Evolutionary conservation across 2,329 filamentous ascomycete species (phyloP), one percentile per base, ranked within the genome.

Genomic region (Seiridium cupressi): DNA sequence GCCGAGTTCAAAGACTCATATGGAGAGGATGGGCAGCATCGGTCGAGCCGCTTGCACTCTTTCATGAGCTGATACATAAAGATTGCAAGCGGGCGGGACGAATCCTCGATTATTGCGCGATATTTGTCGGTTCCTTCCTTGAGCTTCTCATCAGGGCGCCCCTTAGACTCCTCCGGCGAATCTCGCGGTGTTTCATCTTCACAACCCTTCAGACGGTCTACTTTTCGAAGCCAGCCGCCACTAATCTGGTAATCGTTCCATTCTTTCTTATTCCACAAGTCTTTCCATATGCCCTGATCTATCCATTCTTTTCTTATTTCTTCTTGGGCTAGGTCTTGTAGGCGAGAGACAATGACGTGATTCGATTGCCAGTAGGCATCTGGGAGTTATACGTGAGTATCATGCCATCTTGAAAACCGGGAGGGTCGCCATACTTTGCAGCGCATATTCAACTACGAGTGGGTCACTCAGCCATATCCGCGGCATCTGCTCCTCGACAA

Each of bases 271-370:
- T 44, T 31, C 54, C 54, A 47, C 35, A 32, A 10, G 3, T 44
- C 40, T 8, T 56, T 44, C 40, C 26, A 47, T 5, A 56, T 56
- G 1, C 54, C 44, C 1, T 44, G 38, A 13, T 44, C 54, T 5
- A 51, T 44, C 38, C 46, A 48, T 34, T 44, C 11, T 44, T 54
- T 31, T 34, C 13, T 59, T 35, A 31, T 36, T 44, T 40, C 11
- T 10, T 44, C 31, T 31, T 56, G 54, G 7, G 54, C 38, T 9
- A 32, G 10, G 31, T 18, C 34, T 5, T 11, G 36, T 11, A 56
- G 38, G 13, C 54, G 35, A 10, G 38, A 47, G 13, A 51, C 35
- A 9, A 57, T 13, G 44, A 26, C 10, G 13, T 58, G 60, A 69
- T 26, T 26, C 5, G 49, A 36, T 36, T 53, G 49, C 49, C 49